These are phyloP conservation scores for Jatropha podagrica DNA, from an alignment of 441 rosid genomes.

Conservation along the genomic window DNA sequence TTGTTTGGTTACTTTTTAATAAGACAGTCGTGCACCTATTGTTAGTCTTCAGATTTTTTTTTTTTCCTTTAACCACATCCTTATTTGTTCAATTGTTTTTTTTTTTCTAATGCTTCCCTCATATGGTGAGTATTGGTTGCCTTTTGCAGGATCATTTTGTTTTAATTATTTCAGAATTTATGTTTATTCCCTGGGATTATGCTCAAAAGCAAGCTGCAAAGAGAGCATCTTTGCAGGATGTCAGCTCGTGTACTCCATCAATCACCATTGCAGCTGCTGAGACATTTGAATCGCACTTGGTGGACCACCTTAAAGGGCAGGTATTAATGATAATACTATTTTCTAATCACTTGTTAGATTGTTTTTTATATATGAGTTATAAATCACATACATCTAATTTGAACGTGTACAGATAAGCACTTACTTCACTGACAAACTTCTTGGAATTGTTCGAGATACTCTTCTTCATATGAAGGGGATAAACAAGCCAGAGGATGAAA, in stretches of 20 bases:
- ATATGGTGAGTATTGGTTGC: neutral
- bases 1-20: slow-evolving; percentile 9
- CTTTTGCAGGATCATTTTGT: slow-evolving; percentile 81
- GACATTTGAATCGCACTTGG: slow-evolving; percentile 60
- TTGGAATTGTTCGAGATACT: slow-evolving; percentile 68
- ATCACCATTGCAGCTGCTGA: slow-evolving; percentile 66
- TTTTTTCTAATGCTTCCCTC: neutral
- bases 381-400: slow-evolving; percentile 11
- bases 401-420: slow-evolving; percentile 55
- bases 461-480: slow-evolving; percentile 52
- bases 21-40: neutral
- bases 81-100: neutral
- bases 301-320: slow-evolving; percentile 72
- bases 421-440: slow-evolving; percentile 67
- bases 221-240: slow-evolving; percentile 44
- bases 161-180: slow-evolving; percentile 77
- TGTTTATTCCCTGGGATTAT: slow-evolving; percentile 86
- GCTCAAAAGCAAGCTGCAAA: slow-evolving; percentile 55
- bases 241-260: slow-evolving; percentile 63
- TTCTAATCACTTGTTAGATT: slow-evolving; percentile 13
- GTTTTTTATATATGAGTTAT: slow-evolving; percentile 20
- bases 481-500: slow-evolving; percentile 42
- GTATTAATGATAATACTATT: slow-evolving; percentile 34
- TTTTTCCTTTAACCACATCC: slow-evolving; percentile 16
- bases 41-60: neutral